Evolutionary conservation across 129 eudicot species (phyloP).

Genomic region (Gnaphalium uliginosum): DNA sequence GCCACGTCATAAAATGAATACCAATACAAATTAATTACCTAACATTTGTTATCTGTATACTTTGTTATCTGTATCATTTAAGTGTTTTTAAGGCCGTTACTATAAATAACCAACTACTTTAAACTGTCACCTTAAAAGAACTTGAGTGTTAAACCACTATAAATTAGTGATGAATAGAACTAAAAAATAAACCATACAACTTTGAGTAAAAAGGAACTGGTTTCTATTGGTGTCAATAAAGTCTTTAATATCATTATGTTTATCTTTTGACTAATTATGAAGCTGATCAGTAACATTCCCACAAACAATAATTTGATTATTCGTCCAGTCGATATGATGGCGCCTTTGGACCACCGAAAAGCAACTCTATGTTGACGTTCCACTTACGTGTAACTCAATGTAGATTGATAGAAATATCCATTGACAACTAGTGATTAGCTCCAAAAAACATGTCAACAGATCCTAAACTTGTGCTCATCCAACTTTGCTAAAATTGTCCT

Average conservation of each 20-base stretch:
- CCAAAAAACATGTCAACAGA: constrained; percentile 15
- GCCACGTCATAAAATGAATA: constrained; percentile 32
- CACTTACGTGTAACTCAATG: constrained; percentile 13
- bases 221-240: constrained; percentile 1
- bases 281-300: constrained; percentile 16
- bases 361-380: constrained; percentile 29
- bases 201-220: background rate
- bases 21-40: background rate
- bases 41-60: constrained; percentile 2
- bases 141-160: background rate
- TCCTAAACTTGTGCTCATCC: constrained; percentile 14
- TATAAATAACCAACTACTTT: background rate
- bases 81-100: background rate
- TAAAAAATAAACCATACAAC: background rate
- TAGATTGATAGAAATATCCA: constrained; percentile 27
- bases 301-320: constrained; percentile 16
- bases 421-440: constrained; percentile 17
- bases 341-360: constrained; percentile 30
- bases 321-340: constrained; percentile 25
- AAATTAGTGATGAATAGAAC: background rate
- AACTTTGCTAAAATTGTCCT: background rate
- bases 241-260: constrained; percentile 29
- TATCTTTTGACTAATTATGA: constrained; percentile 33
- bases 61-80: background rate
- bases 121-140: background rate